phyloP scores from a whole-genome alignment of 306 rosid genomes.

The Rosa chinensis region DNA sequence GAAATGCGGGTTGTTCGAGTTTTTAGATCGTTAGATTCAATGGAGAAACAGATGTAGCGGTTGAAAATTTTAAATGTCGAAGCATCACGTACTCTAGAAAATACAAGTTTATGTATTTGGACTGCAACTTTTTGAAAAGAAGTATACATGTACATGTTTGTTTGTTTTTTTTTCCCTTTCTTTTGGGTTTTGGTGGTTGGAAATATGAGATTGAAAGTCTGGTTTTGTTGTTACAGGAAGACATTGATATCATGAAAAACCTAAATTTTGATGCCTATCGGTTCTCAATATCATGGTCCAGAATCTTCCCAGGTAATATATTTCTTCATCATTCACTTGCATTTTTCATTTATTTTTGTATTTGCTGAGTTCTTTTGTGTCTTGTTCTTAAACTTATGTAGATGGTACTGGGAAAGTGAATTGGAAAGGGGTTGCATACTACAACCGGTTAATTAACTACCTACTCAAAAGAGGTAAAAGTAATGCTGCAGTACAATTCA shows the following conservation, averaged over 20 bases:
- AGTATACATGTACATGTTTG: too few relatives aligned
- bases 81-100: constrained; percentile 13
- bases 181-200: not conserved
- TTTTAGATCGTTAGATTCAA: not conserved
- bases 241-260: constrained; percentile 64
- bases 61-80: constrained; percentile 35
- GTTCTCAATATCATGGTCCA: constrained; percentile 96
- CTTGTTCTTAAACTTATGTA: constrained; percentile 24
- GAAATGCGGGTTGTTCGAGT: not conserved
- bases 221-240: constrained; percentile 55
- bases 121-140: too few relatives aligned
- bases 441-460: constrained; percentile 79
- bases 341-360: not conserved
- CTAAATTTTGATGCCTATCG: constrained; percentile 86
- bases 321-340: not conserved
- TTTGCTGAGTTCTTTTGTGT: not conserved
- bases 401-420: constrained; percentile 84
- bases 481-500: not conserved
- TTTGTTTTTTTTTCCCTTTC: too few relatives aligned
- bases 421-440: constrained; percentile 87
- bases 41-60: not conserved
- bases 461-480: constrained; percentile 62
- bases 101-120: too few relatives aligned
- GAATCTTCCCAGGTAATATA: constrained; percentile 77
- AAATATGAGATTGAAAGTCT: not conserved